Base-by-base conservation (phyloP, 352 stramenopile species). In the Globisporangium cylindrosporum region DNA sequence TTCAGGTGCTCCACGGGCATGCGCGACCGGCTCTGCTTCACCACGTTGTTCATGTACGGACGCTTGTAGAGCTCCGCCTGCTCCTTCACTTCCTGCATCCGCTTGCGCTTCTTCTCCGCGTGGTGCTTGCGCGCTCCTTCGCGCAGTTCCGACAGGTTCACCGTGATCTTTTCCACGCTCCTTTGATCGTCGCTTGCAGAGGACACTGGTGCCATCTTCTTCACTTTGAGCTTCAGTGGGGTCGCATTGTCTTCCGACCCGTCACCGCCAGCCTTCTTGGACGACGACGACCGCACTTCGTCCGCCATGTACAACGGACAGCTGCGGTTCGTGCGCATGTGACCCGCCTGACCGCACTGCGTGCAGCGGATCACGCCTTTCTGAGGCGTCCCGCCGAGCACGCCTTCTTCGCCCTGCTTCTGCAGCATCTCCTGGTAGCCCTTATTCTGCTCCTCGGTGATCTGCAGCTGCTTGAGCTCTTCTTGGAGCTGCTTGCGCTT, bases 241-340 rank as follows among this genome's bases (percentile, higher is more conserved):
- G 70, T 73, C 6, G 53, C 43, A 4, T 77, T 68, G 14, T 61
- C 53, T 34, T 74, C 49, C 22, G 46, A 27, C n/a, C 22, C 58
- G 9, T 49, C 73, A 59, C 43, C 63, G 25, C 68, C 48, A 18
- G 12, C 15, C 34, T 82, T 86, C 43, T 86, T 88, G 12, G 73
- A 62, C 8, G 55, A 32, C 27, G 27, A 46, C 24, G 59, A 62
- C 10, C 75, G 73, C 15, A 73, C 65, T 41, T 88, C 80, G 68
- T 91, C 81, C 0, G 85, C 85, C 85, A 93, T 93, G 68, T 92
- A 95, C 59, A 95, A 67, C 10, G 86, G 85, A 58, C 87, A 95
- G 32, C 81, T 93, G 22, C 87, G 82, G 59, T 95, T 95, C 20
- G 85, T 95, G 48, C 86, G 85, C 82, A 95, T 95, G 68, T 95